These are phyloP conservation scores for Puccinia sorghi DNA, from an alignment of 1,284 basidiomycete species.

Conservation along the genomic window DNA sequence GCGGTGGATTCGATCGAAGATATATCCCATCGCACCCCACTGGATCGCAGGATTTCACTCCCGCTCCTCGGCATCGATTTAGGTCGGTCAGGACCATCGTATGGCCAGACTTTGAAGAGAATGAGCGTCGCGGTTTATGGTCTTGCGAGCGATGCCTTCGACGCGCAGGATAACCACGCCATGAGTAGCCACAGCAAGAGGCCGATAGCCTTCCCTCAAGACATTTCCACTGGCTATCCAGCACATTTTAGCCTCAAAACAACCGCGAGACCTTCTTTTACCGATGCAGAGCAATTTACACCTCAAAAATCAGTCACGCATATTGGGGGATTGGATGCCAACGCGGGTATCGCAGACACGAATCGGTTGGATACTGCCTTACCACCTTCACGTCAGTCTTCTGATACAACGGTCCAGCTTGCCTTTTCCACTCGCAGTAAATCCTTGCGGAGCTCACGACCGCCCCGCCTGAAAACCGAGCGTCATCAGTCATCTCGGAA, in stretches of 20 bases:
- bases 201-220: neutral
- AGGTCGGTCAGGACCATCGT: constrained; percentile 34
- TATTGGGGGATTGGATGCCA: neutral
- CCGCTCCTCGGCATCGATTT: constrained; percentile 30
- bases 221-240: neutral
- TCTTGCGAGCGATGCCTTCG: constrained; percentile 16
- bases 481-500: constrained; percentile 6
- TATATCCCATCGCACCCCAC: neutral
- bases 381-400: neutral
- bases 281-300: neutral
- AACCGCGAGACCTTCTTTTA: neutral
- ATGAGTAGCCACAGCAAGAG: neutral
- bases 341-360: neutral
- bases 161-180: neutral
- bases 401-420: neutral
- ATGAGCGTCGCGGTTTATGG: constrained; percentile 41
- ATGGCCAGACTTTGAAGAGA: constrained; percentile 45
- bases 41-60: constrained; percentile 40
- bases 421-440: neutral
- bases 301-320: neutral
- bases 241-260: neutral
- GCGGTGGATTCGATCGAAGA: neutral
- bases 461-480: neutral
- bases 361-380: neutral
- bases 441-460: neutral